Evolutionary conservation across 331 rosid genomes (phyloP).

Genomic region (Cydonia oblonga): DNA sequence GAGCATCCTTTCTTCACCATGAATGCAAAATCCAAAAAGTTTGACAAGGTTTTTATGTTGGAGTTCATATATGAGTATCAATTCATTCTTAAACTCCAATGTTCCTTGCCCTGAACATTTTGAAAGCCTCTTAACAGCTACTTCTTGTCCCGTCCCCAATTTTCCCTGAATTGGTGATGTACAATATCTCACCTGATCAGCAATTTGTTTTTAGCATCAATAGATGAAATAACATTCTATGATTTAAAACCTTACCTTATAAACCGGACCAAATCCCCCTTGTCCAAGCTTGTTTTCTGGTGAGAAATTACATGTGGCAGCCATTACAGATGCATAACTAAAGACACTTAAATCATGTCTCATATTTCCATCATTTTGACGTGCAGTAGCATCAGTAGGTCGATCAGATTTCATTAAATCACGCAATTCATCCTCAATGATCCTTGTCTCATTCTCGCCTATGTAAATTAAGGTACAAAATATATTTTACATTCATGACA

Average conservation of each 20-base stretch:
- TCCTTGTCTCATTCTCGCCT: background rate
- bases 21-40: slow-evolving; percentile 1
- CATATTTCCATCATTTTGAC: background rate
- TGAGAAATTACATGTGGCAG: background rate
- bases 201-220: background rate
- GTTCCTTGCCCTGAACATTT: background rate
- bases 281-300: background rate
- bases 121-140: slow-evolving; percentile 1
- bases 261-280: slow-evolving; percentile 1
- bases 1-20: background rate
- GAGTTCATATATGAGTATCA: no score
- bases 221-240: no score
- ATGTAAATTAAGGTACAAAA: background rate
- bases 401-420: background rate
- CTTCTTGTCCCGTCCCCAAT: background rate
- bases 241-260: background rate
- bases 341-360: background rate
- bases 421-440: background rate
- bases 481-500: background rate
- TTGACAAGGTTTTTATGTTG: background rate
- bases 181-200: background rate
- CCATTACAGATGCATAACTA: background rate
- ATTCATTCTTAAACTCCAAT: background rate
- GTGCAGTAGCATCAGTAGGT: background rate
- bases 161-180: no score